These are phyloP conservation scores for Alternaria angustiovoidea DNA, from an alignment of 2,329 filamentous ascomycete genomes.

Conservation along the genomic window DNA sequence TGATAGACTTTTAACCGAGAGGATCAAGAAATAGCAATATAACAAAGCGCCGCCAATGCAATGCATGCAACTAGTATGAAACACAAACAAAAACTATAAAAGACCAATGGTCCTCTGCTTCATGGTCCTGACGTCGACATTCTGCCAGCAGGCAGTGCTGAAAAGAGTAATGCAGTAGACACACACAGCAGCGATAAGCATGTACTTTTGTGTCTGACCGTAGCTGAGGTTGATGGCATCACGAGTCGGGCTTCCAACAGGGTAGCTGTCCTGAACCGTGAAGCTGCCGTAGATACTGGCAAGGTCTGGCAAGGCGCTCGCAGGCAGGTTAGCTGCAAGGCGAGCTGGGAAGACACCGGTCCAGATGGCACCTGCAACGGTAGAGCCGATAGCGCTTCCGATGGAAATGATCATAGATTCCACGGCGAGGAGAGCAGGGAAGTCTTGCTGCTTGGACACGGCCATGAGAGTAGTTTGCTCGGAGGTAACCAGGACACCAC, in stretches of 20 bases:
- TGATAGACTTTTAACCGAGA: background rate
- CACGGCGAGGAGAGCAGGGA: conserved; percentile 52
- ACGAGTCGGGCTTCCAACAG: conserved; percentile 59
- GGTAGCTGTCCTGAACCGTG: conserved; percentile 63
- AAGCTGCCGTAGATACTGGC: conserved; percentile 61
- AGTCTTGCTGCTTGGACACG: conserved; percentile 44
- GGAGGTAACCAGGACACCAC: conserved; percentile 45
- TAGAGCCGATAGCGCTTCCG: conserved; percentile 55
- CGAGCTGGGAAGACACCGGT: conserved; percentile 64
- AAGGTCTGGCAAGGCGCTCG: conserved; percentile 49
- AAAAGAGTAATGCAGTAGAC: conserved; percentile 37
- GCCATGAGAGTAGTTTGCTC: conserved; percentile 47
- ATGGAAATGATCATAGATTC: conserved; percentile 68
- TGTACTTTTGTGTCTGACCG: conserved; percentile 47
- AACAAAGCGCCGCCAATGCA: background rate
- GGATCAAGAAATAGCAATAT: background rate
- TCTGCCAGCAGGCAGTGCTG: conserved; percentile 40
- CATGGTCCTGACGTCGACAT: conserved; percentile 42
- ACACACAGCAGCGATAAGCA: conserved; percentile 47
- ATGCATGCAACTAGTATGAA: background rate
- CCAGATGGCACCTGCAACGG: conserved; percentile 72
- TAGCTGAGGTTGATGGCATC: conserved; percentile 52
- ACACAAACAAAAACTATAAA: conserved; percentile 24
- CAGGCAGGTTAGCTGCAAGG: conserved; percentile 58
- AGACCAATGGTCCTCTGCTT: conserved; percentile 46